These are phyloP conservation scores for Thelonectria discophora DNA, from an alignment of 2,329 filamentous ascomycete species.

Conservation along the genomic window DNA sequence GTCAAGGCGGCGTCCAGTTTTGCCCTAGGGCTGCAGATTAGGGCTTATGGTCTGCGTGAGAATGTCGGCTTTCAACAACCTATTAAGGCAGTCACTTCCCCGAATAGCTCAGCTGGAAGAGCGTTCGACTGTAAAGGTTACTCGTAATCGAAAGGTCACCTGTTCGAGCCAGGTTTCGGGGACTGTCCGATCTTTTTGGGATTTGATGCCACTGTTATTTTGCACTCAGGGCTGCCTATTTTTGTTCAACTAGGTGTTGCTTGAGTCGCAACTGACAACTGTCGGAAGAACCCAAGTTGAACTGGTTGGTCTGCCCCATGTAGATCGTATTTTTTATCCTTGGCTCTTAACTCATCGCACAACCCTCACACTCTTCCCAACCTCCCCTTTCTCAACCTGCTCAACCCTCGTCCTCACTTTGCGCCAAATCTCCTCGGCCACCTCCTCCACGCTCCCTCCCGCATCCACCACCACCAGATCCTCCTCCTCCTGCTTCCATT, in stretches of 20 bases:
- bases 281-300: too few relatives aligned
- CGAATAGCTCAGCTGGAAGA: slow-evolving; percentile 43
- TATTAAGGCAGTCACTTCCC: slow-evolving; percentile 27
- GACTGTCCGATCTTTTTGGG: slow-evolving; percentile 31
- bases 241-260: too few relatives aligned
- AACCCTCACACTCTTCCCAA: slow-evolving; percentile 55
- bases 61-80: slow-evolving; percentile 8
- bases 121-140: slow-evolving; percentile 39
- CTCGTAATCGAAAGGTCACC: slow-evolving; percentile 38
- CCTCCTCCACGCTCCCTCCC: slow-evolving; percentile 62
- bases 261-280: too few relatives aligned
- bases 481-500: slow-evolving; percentile 60
- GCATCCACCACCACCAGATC: slow-evolving; percentile 65
- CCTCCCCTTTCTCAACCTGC: slow-evolving; percentile 59
- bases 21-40: too few relatives aligned
- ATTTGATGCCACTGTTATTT: too few relatives aligned
- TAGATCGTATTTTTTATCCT: neutral
- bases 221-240: too few relatives aligned
- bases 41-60: too few relatives aligned
- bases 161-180: slow-evolving; percentile 42
- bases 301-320: too few relatives aligned
- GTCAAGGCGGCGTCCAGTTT: neutral
- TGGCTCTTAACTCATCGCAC: slow-evolving; percentile 28
- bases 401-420: slow-evolving; percentile 58
- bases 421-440: slow-evolving; percentile 64